Evolutionary conservation across 2,329 filamentous ascomycete species (phyloP).

Genomic region (Hyphodiscus sp.): DNA sequence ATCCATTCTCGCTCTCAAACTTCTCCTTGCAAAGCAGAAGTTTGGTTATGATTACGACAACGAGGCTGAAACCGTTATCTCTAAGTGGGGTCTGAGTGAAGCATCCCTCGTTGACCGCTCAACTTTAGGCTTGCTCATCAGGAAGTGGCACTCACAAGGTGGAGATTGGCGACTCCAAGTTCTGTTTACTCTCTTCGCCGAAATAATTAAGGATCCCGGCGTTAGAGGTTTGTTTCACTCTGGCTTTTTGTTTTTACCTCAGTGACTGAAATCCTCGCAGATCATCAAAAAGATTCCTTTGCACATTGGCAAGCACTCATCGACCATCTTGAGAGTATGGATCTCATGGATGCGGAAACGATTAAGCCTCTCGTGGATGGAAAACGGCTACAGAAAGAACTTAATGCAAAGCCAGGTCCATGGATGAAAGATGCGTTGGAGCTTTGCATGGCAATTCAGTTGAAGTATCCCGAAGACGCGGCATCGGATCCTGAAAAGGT

Average conservation of each 20-base stretch:
- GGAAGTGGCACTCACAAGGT: slow-evolving; percentile 57
- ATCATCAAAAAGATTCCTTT: slow-evolving; percentile 26
- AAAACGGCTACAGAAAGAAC: slow-evolving; percentile 58
- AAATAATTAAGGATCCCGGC: slow-evolving; percentile 35
- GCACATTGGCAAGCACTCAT: slow-evolving; percentile 48
- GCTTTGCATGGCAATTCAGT: slow-evolving; percentile 79
- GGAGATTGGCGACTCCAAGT: slow-evolving; percentile 67
- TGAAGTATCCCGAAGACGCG: slow-evolving; percentile 64
- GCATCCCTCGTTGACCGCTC: slow-evolving; percentile 49
- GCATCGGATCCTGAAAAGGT: slow-evolving; percentile 38
- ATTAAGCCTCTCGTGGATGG: slow-evolving; percentile 68
- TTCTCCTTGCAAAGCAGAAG: neutral
- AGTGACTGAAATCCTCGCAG: neutral
- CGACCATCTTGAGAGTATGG: slow-evolving; percentile 46
- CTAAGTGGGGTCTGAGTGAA: slow-evolving; percentile 16
- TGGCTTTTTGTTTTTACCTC: neutral
- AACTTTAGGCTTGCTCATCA: slow-evolving; percentile 66
- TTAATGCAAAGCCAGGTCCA: slow-evolving; percentile 64
- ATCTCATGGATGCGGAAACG: slow-evolving; percentile 50
- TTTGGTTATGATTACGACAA: too few species aligned
- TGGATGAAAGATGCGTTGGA: slow-evolving; percentile 82
- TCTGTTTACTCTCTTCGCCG: slow-evolving; percentile 59
- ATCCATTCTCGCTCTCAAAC: slow-evolving; percentile 45
- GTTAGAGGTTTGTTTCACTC: neutral
- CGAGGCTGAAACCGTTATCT: neutral